phyloP scores from a whole-genome alignment of 768 basidiomycete species.

The Tricholoma hemisulphureum region DNA sequence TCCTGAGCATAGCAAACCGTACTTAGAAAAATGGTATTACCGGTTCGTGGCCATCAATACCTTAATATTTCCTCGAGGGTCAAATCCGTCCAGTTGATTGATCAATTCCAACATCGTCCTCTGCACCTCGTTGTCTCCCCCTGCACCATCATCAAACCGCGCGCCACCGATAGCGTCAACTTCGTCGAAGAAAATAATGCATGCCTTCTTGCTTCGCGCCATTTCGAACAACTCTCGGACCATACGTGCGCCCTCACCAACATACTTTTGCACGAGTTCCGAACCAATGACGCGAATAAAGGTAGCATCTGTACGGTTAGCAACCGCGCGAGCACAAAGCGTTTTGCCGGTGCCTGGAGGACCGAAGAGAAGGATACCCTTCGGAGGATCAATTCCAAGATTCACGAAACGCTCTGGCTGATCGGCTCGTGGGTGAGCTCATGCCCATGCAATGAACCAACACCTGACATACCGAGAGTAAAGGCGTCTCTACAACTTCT shows the following conservation, averaged over 20 bases:
- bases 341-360: slow-evolving; percentile 99
- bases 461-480: slow-evolving; percentile 71
- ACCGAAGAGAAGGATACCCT: slow-evolving; percentile 94
- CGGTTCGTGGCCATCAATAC: slow-evolving; percentile 99
- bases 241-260: slow-evolving; percentile 98
- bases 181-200: slow-evolving; percentile 99
- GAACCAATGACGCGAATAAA: slow-evolving; percentile 99
- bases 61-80: slow-evolving; percentile 99
- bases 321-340: slow-evolving; percentile 95
- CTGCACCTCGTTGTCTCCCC: slow-evolving; percentile 99
- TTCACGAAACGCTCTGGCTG: slow-evolving; percentile 99
- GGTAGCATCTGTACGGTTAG: slow-evolving; percentile 97
- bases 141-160: slow-evolving; percentile 96
- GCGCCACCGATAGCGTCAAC: slow-evolving; percentile 98
- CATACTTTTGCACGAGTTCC: slow-evolving; percentile 99
- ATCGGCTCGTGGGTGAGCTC: slow-evolving; percentile 17
- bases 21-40: slow-evolving; percentile 39
- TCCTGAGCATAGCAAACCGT: background rate
- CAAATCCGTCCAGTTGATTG: slow-evolving; percentile 98
- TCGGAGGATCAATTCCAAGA: slow-evolving; percentile 98
- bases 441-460: background rate
- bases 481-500: slow-evolving; percentile 95
- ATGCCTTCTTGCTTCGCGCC: slow-evolving; percentile 98
- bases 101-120: slow-evolving; percentile 99
- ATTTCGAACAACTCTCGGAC: slow-evolving; percentile 98